Evolutionary conservation across 352 stramenopile species (phyloP).

Genomic region (Hyaloperonospora brassicae): DNA sequence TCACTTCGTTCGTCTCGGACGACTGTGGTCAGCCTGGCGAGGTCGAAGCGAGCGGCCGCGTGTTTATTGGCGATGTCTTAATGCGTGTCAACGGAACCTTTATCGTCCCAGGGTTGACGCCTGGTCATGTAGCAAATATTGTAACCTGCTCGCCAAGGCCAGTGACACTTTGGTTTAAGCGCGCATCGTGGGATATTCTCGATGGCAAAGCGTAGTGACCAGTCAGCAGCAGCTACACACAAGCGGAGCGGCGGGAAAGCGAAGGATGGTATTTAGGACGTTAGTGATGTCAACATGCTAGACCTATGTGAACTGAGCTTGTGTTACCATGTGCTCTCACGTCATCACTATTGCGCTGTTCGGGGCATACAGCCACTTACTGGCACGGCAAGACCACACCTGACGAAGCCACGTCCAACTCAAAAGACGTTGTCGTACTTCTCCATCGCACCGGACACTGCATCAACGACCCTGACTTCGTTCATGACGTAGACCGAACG

Average conservation of each 20-base stretch:
- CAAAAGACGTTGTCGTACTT: conserved; percentile 83
- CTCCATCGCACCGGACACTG: conserved; percentile 82
- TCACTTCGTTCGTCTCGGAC: conserved; percentile 57
- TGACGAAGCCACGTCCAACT: conserved; percentile 21
- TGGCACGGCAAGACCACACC: not conserved
- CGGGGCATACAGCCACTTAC: not conserved
- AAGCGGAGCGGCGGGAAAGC: conserved; percentile 1
- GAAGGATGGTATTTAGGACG: conserved; percentile 19
- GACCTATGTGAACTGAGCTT: conserved; percentile 10
- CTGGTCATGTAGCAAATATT: conserved; percentile 37
- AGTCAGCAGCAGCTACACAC: conserved; percentile 2
- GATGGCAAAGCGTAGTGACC: conserved; percentile 24
- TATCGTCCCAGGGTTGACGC: conserved; percentile 25
- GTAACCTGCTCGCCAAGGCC: conserved; percentile 35
- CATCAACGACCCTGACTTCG: conserved; percentile 74
- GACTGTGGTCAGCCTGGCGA: conserved; percentile 42
- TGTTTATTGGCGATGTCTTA: conserved; percentile 56
- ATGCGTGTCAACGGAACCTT: conserved; percentile 39
- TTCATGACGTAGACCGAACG: conserved; percentile 87
- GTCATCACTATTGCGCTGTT: conserved; percentile 5
- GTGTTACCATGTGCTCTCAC: conserved; percentile 2
- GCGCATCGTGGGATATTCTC: conserved; percentile 53
- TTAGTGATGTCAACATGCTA: conserved; percentile 9
- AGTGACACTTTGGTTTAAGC: conserved; percentile 51
- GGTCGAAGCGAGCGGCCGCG: conserved; percentile 61